Evolutionary conservation across 2,329 filamentous ascomycete species (phyloP).

Genomic region (Hypoxylon rubiginosum): DNA sequence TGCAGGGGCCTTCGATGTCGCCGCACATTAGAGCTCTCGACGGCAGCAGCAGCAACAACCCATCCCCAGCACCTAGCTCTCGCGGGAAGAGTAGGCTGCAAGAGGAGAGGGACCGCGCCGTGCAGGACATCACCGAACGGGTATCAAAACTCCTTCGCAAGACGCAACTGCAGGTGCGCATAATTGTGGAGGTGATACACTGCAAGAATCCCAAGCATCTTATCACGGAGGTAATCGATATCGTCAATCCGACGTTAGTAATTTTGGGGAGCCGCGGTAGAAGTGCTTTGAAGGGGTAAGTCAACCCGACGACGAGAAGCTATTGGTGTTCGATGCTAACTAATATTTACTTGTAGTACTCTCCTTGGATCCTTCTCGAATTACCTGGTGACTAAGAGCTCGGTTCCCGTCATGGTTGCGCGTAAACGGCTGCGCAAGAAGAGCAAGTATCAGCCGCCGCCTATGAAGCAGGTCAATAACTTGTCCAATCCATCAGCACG

Average conservation of each 20-base stretch:
- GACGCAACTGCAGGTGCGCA: constrained; percentile 90
- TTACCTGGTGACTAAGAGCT: constrained; percentile 96
- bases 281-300: constrained; percentile 92
- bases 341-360: constrained; percentile 68
- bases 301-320: constrained; percentile 36
- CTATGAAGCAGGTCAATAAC: constrained; percentile 84
- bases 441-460: constrained; percentile 80
- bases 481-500: constrained; percentile 76
- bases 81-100: constrained; percentile 73
- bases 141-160: constrained; percentile 90
- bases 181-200: constrained; percentile 96
- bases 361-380: constrained; percentile 97
- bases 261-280: constrained; percentile 92
- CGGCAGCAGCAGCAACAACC: constrained; percentile 50
- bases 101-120: constrained; percentile 82
- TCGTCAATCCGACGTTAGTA: constrained; percentile 89
- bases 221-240: constrained; percentile 97
- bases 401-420: constrained; percentile 97
- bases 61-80: constrained; percentile 63
- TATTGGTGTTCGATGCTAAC: constrained; percentile 1
- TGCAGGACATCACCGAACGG: constrained; percentile 86
- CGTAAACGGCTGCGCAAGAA: constrained; percentile 90
- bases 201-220: constrained; percentile 98
- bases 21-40: constrained; percentile 56
- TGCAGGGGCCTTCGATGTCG: constrained; percentile 50